Evolutionary conservation across 2,329 filamentous ascomycete genomes (phyloP), one percentile per base, ranked within the genome.

Genomic region (Huntiella decipiens): DNA sequence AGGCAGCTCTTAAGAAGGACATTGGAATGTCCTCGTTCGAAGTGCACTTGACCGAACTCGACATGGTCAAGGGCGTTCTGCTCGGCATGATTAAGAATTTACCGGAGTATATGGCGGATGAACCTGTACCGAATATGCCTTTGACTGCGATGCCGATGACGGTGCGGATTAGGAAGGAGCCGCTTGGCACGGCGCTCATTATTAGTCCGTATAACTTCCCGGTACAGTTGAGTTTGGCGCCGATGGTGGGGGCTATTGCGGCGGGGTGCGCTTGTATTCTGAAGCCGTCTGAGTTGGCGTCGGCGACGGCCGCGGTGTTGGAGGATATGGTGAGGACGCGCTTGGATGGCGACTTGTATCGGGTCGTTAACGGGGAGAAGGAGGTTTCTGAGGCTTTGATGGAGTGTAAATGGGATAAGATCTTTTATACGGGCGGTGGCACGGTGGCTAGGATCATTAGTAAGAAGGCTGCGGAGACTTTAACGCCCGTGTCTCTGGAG

Each of bases 191-290:
- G 36, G 76, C 84, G 8, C 67, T 96, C 54, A 75, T 95, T 56
- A 92, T 96, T 57, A 85, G 86, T 48, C 77, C 91, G 38, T 96
- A 84, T 73, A 98, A 98, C 67, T 94, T 87, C 61, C 91, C 91
- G 44, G 67, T 94, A 59, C 79, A 87, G 62, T 70, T 96, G 38
- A 76, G 77, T 34, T 59, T 96, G 36, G 72, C 74, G 1, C 86
- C 88, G 2, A 62, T 93, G 50, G 73, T 94, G 51, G 91, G 88
- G 48, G 91, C 88, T 56, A 94, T 98, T 55, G 77, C 83, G 38
- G 88, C 85, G 6, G 91, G 91, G 44, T 95, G 91, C 61, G 88
- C 87, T 4, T 84, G 79, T 40, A 67, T 95, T 15, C 60, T 96
- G 55, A 98, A 98, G 70, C 88, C 91, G 4, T 91, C 83, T 15